Evolutionary conservation across 176 grass and related monocot species (phyloP), one percentile per base, ranked within the genome.

Genomic region (Echinochloa phyllopogon): DNA sequence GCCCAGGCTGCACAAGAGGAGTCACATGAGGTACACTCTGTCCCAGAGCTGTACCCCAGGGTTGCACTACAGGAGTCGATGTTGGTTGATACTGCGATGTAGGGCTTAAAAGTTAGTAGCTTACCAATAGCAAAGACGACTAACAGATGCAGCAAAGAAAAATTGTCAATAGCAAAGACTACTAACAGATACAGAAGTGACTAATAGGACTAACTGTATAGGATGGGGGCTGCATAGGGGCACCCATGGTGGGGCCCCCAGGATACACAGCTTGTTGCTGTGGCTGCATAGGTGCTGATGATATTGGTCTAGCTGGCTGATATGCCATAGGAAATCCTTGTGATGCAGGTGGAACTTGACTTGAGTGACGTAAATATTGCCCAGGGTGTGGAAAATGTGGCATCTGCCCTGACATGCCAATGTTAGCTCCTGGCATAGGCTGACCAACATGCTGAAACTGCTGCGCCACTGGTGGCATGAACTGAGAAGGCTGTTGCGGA

Each of bases 321-420:
- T 98, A 93, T 63, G 43, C 64, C 90, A 92, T 87, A 80, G 90
- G 69, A 87, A 92, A 74, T 11, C 88, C 77, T 89, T 95, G 91
- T 39, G 90, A 93, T 76, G 87, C 70, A 43, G 95, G 76, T 12
- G 80, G 87, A 65, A 63, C 76, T 76, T 89, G 91, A 77, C 85
- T 85, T 24, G 83, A 66, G 60, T 89, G 94, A 80, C 87, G 86
- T 49, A 92, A 72, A 86, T 89, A 87, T 55, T 89, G 90, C 70
- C 74, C 74, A 62, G 90, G 61, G 84, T 86, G 87, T 3, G 63
- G 53, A 83, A 84, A 92, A 87, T 86, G 90, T 62, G 67, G 79
- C 79, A 86, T 87, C 53, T 89, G 90, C 65, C 67, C 59, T n/a
- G 86, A 78, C 77, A 92, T 83, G 56, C 90, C 86, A 59, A 87